Evolutionary conservation across 1,284 basidiomycete genomes (phyloP).

Genomic region (Coriolopsis trogii): DNA sequence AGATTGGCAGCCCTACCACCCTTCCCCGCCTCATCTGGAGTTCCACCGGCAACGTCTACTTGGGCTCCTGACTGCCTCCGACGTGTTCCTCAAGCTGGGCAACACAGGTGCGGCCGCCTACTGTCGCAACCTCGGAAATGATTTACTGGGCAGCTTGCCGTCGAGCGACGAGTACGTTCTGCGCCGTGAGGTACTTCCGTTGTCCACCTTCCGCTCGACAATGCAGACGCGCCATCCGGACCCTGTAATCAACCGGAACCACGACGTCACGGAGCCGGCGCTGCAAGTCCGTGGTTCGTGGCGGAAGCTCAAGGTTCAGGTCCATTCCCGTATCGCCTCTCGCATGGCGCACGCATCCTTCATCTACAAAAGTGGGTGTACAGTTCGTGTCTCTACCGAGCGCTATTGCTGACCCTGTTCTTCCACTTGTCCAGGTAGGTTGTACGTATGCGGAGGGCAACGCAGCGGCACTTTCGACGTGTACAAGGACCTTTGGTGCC

Average conservation of each 20-base stretch:
- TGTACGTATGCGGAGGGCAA: constrained; percentile 40
- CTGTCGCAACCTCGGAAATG: constrained; percentile 16
- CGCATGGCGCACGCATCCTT: constrained; percentile 28
- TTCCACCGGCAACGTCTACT: constrained; percentile 23
- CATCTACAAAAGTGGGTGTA: constrained; percentile 25
- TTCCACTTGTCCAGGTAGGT: constrained; percentile 28
- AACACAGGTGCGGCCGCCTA: constrained; percentile 27
- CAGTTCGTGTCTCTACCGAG: no score
- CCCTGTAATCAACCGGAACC: constrained; percentile 15
- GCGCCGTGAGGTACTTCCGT: constrained; percentile 11
- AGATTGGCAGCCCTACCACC: constrained; percentile 17
- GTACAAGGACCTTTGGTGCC: constrained; percentile 37
- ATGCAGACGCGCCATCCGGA: constrained; percentile 26
- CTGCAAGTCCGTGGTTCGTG: constrained; percentile 31
- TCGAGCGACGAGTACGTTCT: constrained; percentile 11
- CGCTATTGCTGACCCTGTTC: neutral
- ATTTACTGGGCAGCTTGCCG: constrained; percentile 10
- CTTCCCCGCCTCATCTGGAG: constrained; percentile 12
- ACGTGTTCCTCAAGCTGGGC: constrained; percentile 25
- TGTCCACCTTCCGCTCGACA: neutral
- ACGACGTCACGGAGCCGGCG: constrained; percentile 9
- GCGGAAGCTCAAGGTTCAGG: constrained; percentile 27
- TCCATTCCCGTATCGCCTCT: constrained; percentile 17
- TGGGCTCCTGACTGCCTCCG: constrained; percentile 17
- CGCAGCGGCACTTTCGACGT: constrained; percentile 30